Evolutionary conservation across 192 early-diverging fungal genomes (phyloP).

Genomic region (Backusella tarrabulga): DNA sequence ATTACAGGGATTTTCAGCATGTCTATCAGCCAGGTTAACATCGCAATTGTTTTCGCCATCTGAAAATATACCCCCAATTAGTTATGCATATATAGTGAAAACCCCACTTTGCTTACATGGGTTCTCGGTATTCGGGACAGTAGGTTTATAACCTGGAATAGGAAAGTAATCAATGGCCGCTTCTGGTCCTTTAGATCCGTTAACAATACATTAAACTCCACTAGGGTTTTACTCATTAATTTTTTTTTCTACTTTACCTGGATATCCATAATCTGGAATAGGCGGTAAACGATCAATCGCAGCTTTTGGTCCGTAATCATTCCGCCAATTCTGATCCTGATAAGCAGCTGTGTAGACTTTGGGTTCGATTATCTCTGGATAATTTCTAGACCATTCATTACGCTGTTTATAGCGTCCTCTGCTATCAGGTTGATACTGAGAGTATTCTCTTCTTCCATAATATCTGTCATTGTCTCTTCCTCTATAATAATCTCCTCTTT

Average conservation of each 20-base stretch:
- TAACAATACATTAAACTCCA: not conserved
- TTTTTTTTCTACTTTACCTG: not conserved
- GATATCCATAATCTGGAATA: not conserved
- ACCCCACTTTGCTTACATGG: not conserved
- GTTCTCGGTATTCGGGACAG: not conserved
- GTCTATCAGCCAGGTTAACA: not conserved
- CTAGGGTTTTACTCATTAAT: not conserved
- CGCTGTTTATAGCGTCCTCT: not conserved
- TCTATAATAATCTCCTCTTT: not conserved
- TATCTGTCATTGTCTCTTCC: not conserved
- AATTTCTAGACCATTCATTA: not conserved
- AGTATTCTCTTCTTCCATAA: not conserved
- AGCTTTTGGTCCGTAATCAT: not conserved
- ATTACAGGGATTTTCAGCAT: not conserved
- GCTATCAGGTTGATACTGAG: not conserved
- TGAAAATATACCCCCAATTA: not conserved
- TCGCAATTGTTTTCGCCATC: not conserved
- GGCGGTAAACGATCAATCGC: not conserved
- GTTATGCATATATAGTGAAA: not conserved
- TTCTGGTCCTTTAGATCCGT: not conserved
- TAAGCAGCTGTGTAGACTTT: not conserved
- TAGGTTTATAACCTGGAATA: not conserved
- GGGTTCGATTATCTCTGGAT: not conserved
- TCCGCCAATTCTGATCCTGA: not conserved
- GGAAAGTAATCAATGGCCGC: not conserved